Conservation (phyloP, 257 asterid species). For the Nyctanthes arbortristis region DNA sequence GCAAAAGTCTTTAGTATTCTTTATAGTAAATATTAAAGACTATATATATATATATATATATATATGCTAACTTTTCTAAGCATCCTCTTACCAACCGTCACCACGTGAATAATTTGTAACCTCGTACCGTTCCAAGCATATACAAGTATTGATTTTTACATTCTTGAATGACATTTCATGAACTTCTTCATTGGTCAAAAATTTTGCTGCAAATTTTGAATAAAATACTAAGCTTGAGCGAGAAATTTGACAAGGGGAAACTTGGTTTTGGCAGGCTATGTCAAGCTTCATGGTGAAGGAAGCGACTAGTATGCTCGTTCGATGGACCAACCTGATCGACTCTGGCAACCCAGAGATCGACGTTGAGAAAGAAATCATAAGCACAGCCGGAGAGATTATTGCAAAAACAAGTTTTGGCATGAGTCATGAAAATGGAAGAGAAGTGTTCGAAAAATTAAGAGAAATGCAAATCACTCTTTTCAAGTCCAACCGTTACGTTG, state of each 20-base stretch:
- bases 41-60: no score
- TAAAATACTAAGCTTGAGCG: background rate
- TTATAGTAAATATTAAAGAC: no score
- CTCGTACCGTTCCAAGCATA: background rate
- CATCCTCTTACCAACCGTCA: background rate
- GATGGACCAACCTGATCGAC: conserved; percentile 52
- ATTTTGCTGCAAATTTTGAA: no score
- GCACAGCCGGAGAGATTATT: conserved; percentile 80
- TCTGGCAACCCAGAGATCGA: conserved; percentile 64
- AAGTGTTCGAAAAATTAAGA: conserved; percentile 65
- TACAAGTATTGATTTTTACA: background rate
- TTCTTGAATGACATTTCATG: no score
- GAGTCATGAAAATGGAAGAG: conserved; percentile 47
- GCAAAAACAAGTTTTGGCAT: conserved; percentile 77
- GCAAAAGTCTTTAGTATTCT: no score
- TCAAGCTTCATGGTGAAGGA: conserved; percentile 73
- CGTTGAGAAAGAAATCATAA: conserved; percentile 65
- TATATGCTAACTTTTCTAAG: background rate
- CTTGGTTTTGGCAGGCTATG: conserved; percentile 55
- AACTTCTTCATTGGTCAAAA: no score
- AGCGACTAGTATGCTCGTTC: conserved; percentile 54
- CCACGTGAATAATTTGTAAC: background rate
- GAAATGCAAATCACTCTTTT: conserved; percentile 73
- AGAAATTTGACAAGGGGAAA: background rate
- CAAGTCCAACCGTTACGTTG: conserved; percentile 70